phyloP scores from a whole-genome alignment of 2,329 filamentous ascomycete genomes.

The Colletotrichum abscissum region DNA sequence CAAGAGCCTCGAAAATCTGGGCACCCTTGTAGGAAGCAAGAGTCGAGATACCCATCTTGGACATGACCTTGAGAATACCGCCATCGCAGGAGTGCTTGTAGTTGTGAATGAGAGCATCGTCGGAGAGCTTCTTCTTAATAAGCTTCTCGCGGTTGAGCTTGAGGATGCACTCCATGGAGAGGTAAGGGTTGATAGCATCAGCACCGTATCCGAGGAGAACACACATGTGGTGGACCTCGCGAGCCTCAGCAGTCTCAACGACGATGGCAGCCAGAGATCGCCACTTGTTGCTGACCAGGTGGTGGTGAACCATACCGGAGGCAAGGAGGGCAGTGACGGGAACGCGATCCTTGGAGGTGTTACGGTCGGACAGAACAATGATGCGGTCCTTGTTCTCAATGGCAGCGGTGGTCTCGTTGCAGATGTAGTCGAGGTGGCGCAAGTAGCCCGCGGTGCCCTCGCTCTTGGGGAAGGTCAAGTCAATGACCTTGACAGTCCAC shows the following conservation, averaged over 20 bases:
- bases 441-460: conserved; percentile 87
- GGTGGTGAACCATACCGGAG: conserved; percentile 94
- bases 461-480: conserved; percentile 91
- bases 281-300: conserved; percentile 96
- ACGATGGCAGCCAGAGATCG: conserved; percentile 87
- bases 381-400: conserved; percentile 87
- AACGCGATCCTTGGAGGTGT: conserved; percentile 83
- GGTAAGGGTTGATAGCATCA: conserved; percentile 93
- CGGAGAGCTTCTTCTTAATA: conserved; percentile 87
- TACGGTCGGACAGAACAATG: conserved; percentile 89
- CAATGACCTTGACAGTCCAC: conserved; percentile 91
- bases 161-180: conserved; percentile 94
- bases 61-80: conserved; percentile 98
- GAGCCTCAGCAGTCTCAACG: conserved; percentile 93
- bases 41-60: conserved; percentile 99
- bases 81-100: conserved; percentile 98
- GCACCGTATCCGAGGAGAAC: conserved; percentile 96
- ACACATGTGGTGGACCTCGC: conserved; percentile 98
- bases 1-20: conserved; percentile 96
- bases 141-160: conserved; percentile 95
- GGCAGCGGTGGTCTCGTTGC: conserved; percentile 83
- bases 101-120: conserved; percentile 89
- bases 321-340: conserved; percentile 88
- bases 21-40: conserved; percentile 97
- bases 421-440: conserved; percentile 88